Evolutionary conservation across 169 alveolate species (phyloP), one percentile per base, ranked within the genome.

Genomic region (Fabrea salina): DNA sequence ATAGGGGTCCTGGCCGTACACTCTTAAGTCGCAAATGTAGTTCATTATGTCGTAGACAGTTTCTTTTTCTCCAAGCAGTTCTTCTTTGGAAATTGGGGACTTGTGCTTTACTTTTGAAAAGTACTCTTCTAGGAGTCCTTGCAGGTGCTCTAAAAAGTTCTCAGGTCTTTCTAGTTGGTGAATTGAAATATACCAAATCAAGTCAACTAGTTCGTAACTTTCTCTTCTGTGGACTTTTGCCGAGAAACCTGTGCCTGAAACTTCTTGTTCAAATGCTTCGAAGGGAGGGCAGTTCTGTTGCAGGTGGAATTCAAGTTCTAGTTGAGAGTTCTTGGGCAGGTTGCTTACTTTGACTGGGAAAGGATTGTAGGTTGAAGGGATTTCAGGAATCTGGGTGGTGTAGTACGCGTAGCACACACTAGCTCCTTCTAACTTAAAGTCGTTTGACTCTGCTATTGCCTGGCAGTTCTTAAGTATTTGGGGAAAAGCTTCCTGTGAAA

Each of bases 391-490:
- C 7, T 72, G 54, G 7, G 27, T 49, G 19, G 56, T 22, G 39
- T 72, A 72, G 58, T 80, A 80, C 3, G 39, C 86, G 2, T 71
- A 11, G 19, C 70, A 37, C 58, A 54, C 61, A 25, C n/a, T 68
- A 13, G 33, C 30, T 8, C 8, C 8, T 41, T 70, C 40, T 37
- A 57, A 30, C 47, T 11, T 8, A 32, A 58, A 41, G 0, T 47
- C 70, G 7, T n/a, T 53, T 5, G 19, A 5, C 2, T 53, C 58
- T 3, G 83, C 71, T 4, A 84, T 71, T 19, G 80, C 43, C 19
- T 64, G 66, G 33, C 61, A 79, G 70, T 84, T 84, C 7, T 51
- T 59, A 0, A 78, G 3, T 25, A 59, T 71, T 47, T 79, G 58
- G 3, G 22, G 4, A n/a, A 82, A 19, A 4, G 75, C 13, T 57